Base-by-base conservation (phyloP, 2,329 filamentous ascomycete genomes). In the Coleophoma cylindrospora region DNA sequence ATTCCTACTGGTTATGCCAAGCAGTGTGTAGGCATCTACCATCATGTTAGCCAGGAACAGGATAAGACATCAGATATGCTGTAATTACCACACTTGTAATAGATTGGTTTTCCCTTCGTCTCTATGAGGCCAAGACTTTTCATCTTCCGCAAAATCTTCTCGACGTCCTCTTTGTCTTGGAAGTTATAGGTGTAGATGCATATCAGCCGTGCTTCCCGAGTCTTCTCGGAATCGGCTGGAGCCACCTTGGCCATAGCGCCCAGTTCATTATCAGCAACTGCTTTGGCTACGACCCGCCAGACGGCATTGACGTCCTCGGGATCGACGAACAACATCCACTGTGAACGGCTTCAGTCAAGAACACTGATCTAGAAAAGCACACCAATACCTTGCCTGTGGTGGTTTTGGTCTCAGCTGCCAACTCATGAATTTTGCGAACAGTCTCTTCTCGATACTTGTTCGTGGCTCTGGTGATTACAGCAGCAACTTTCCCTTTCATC, bases 101-200 rank as follows among this genome's bases (percentile, higher is more conserved):
- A 92, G 45, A 94, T 83, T 1, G 74, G 69, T 43, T 69, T 71
- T 4, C 66, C 66, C 45, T 56, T 67, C 17, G 64, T 52, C 34
- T 72, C 71, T 46, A 86, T 73, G 36, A 94, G 68, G 8, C 77
- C 81, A 51, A 91, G 70, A 49, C 82, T 73, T 46, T 77, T 75
- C 54, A 95, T 66, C 56, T 73, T 77, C 51, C 72, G 63, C 37
- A 92, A 69, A 4, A 95, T 86, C 40, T 86, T 76, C 27, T 73
- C 75, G 6, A 95, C 78, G 62, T 95, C 89, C 4, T 75, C 70
- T 47, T 70, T 74, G 62, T 95, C 83, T 27, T 71, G 71, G 62
- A 91, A 94, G 64, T 95, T 82, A 40, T 73, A 71, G 5, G 89
- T 95, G 66, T 95, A 95, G 8, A 95, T 73, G 57, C 87, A 91